Evolutionary conservation across 1,284 basidiomycete genomes (phyloP).

Genomic region (Rhizoctonia solani): DNA sequence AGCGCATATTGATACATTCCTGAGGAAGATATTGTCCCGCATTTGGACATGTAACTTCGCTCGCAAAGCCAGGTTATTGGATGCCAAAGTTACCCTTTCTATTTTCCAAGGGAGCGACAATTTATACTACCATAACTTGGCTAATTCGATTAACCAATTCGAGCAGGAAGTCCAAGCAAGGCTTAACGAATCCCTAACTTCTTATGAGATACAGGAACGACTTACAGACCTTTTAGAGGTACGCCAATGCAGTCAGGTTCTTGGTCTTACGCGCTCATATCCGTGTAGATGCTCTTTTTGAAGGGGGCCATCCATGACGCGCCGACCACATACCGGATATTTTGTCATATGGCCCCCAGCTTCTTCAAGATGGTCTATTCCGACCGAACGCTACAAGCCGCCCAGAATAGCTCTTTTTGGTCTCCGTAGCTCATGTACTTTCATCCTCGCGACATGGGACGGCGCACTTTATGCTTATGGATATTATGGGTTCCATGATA

Average conservation of each 20-base stretch:
- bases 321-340: not conserved
- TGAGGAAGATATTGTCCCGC: too few relatives aligned
- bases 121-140: too few relatives aligned
- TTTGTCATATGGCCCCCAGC: not conserved
- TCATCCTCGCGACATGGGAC: not conserved
- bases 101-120: not conserved
- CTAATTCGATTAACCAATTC: not conserved
- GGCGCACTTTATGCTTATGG: not conserved
- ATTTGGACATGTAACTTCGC: too few relatives aligned
- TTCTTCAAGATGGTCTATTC: not conserved
- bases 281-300: not conserved
- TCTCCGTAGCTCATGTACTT: not conserved
- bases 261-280: too few relatives aligned
- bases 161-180: not conserved
- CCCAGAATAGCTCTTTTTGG: too few relatives aligned
- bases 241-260: not conserved
- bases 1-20: not conserved
- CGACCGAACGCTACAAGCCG: not conserved
- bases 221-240: not conserved
- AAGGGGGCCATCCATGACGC: not conserved
- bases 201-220: not conserved
- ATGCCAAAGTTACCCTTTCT: not conserved
- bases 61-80: not conserved
- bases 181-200: not conserved
- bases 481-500: not conserved